Percentiles rank a stretch among this genome's conserved stretches.
These are phyloP conservation scores for Lepiota subincarnata DNA, from an alignment of 768 basidiomycete genomes.

Conservation along the genomic window DNA sequence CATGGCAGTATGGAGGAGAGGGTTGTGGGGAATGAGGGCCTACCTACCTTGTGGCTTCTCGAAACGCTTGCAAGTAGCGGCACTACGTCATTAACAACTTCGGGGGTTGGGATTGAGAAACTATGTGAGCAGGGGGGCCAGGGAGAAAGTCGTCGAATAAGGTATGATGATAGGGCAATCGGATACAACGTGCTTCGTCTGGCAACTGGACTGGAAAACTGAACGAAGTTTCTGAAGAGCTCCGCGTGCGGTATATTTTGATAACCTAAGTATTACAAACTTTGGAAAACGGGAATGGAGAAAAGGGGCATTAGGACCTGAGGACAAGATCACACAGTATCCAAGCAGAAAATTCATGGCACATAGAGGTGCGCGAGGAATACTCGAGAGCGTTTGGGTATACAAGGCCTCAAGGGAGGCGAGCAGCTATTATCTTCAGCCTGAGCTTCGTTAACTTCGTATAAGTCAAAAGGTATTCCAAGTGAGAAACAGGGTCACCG, in stretches of 20 bases:
- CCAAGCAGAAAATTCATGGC: not conserved
- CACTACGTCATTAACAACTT: not conserved
- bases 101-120: not conserved
- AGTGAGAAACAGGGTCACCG: not conserved
- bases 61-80: constrained; percentile 2
- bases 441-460: not conserved
- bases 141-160: constrained; percentile 1
- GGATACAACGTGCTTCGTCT: not conserved
- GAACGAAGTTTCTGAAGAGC: constrained; percentile 2
- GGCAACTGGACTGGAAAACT: not conserved
- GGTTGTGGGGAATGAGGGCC: not conserved
- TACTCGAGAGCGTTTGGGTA: not conserved
- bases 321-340: not conserved
- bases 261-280: constrained; percentile 3
- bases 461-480: not conserved
- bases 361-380: not conserved
- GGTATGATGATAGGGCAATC: constrained; percentile 1
- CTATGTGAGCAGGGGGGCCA: not conserved
- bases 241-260: not conserved
- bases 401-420: not conserved
- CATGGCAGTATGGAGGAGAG: not conserved
- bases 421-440: not conserved
- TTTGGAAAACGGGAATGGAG: not conserved
- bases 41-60: not conserved
- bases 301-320: not conserved